phyloP scores from a whole-genome alignment of 805 yeast genomes.

The Wickerhamiella brachini region DNA sequence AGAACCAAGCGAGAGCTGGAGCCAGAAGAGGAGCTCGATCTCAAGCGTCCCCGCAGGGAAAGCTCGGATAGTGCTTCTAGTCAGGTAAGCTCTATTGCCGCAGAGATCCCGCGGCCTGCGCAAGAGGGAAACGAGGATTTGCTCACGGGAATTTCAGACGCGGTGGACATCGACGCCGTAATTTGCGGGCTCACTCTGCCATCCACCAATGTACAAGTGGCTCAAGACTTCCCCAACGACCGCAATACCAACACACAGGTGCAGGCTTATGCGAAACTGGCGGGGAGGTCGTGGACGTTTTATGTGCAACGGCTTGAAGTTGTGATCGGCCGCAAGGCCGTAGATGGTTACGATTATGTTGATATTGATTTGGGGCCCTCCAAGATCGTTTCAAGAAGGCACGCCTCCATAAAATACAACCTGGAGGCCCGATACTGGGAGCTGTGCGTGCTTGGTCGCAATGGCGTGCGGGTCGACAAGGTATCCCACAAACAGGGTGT shows the following conservation, averaged over 20 bases:
- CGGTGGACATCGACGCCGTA: conserved; percentile 27
- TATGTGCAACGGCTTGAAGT: conserved; percentile 70
- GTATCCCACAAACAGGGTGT: conserved; percentile 31
- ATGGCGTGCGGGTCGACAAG: conserved; percentile 86
- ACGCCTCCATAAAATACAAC: conserved; percentile 74
- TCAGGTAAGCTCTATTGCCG: background rate
- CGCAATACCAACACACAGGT: conserved; percentile 55
- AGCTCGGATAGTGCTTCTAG: background rate
- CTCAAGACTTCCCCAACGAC: conserved; percentile 59
- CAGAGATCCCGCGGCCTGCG: background rate
- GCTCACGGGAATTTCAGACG: background rate
- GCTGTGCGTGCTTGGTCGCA: conserved; percentile 68
- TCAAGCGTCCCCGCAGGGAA: background rate
- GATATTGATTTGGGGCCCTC: conserved; percentile 95
- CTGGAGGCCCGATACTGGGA: conserved; percentile 72
- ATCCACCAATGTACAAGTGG: conserved; percentile 58
- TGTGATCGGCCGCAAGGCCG: conserved; percentile 76
- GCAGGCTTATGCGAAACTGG: conserved; percentile 95
- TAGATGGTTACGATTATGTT: conserved; percentile 20
- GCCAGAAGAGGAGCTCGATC: background rate
- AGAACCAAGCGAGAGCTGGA: conserved; percentile 1
- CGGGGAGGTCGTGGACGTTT: conserved; percentile 87
- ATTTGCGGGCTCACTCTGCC: conserved; percentile 60
- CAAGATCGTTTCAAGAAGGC: conserved; percentile 87
- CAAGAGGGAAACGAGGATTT: background rate